These are phyloP conservation scores for Naganishia antarctica DNA, from an alignment of 768 basidiomycete genomes.

Conservation along the genomic window DNA sequence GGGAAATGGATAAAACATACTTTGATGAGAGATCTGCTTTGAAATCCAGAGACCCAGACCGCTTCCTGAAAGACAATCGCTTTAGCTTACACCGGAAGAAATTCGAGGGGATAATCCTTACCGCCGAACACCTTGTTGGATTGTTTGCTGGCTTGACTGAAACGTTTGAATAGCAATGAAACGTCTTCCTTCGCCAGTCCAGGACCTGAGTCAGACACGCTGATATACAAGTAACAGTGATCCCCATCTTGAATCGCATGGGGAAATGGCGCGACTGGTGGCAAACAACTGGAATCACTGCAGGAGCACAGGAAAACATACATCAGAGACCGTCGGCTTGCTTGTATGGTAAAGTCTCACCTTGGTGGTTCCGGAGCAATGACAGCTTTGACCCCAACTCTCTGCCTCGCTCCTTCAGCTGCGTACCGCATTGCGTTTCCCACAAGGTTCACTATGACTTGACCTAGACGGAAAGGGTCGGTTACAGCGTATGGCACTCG, in stretches of 20 bases:
- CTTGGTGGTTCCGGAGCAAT: slow-evolving; percentile 44
- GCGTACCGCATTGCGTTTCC: slow-evolving; percentile 51
- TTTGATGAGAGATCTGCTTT: slow-evolving; percentile 42
- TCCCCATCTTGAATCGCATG: slow-evolving; percentile 17
- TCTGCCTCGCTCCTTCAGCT: slow-evolving; percentile 39
- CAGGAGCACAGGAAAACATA: not conserved
- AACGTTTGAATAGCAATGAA: slow-evolving; percentile 50
- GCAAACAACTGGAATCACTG: slow-evolving; percentile 18
- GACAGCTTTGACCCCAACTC: slow-evolving; percentile 46
- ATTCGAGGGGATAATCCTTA: not conserved
- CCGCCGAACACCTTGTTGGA: slow-evolving; percentile 42
- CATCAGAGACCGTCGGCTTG: too few species aligned
- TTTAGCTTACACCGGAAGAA: slow-evolving; percentile 24
- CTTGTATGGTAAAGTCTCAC: too few species aligned
- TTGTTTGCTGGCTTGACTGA: slow-evolving; percentile 48
- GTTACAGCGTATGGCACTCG: slow-evolving; percentile 46
- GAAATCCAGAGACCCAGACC: slow-evolving; percentile 51
- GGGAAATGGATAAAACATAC: not conserved
- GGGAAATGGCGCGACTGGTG: slow-evolving; percentile 15
- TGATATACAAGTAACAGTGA: slow-evolving; percentile 48
- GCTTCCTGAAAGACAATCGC: slow-evolving; percentile 37
- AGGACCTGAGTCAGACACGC: slow-evolving; percentile 50
- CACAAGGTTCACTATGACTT: slow-evolving; percentile 40
- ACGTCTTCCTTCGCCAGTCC: slow-evolving; percentile 50
- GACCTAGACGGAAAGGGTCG: slow-evolving; percentile 51